These are phyloP conservation scores for Lactarius sp. DNA, from an alignment of 768 basidiomycete genomes.

Conservation along the genomic window DNA sequence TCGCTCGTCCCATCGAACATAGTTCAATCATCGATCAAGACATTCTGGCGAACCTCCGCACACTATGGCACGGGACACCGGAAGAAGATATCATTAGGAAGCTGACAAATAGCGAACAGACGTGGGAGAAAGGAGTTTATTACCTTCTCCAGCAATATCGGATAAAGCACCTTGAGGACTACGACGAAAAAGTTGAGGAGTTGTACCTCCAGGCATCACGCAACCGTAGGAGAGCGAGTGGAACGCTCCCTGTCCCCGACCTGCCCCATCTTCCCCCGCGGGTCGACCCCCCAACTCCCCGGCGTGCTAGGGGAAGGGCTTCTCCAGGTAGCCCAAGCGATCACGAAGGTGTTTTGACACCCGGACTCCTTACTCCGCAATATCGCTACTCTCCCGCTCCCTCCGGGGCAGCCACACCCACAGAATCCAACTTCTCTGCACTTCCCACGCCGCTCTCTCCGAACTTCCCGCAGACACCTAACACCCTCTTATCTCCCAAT, in stretches of 20 bases:
- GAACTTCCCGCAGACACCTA: slow-evolving; percentile 21
- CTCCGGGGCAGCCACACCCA: slow-evolving; percentile 6
- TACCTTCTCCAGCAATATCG: slow-evolving; percentile 85
- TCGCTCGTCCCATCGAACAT: slow-evolving; percentile 62
- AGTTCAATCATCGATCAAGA: slow-evolving; percentile 75
- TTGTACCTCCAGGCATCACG: slow-evolving; percentile 32
- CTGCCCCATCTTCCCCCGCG: slow-evolving; percentile 43
- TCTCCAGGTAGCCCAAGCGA: slow-evolving; percentile 22
- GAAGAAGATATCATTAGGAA: slow-evolving; percentile 70
- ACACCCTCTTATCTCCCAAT: slow-evolving; percentile 22
- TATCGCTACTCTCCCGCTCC: slow-evolving; percentile 19
- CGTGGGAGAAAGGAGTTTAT: slow-evolving; percentile 97
- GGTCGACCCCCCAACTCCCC: slow-evolving; percentile 57
- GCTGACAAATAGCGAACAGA: slow-evolving; percentile 61
- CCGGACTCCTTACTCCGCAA: slow-evolving; percentile 19
- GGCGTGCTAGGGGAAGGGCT: slow-evolving; percentile 39
- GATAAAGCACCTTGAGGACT: slow-evolving; percentile 65
- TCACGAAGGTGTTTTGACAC: slow-evolving; percentile 21
- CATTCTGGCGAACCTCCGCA: slow-evolving; percentile 84
- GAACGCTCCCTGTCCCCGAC: slow-evolving; percentile 26
- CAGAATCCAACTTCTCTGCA: slow-evolving; percentile 28
- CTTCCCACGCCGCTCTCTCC: slow-evolving; percentile 29
- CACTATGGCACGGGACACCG: slow-evolving; percentile 81
- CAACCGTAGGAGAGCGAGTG: slow-evolving; percentile 35
- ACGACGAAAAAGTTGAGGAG: slow-evolving; percentile 44